phyloP scores from a whole-genome alignment of 164 flowering plant genomes.

The Macadamia tetraphylla region DNA sequence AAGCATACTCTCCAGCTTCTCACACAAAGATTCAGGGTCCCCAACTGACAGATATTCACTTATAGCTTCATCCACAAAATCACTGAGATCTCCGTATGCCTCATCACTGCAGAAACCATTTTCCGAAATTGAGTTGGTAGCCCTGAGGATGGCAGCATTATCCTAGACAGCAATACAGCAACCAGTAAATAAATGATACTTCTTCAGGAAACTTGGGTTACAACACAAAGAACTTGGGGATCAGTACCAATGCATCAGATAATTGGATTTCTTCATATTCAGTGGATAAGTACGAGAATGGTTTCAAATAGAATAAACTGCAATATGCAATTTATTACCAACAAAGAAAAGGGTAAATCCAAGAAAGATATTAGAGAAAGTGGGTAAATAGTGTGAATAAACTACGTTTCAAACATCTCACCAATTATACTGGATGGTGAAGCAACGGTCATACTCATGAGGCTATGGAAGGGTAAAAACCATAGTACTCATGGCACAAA shows the following conservation, averaged over 20 bases:
- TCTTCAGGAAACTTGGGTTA: neutral
- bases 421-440: neutral
- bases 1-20: constrained; percentile 52
- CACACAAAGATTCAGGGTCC: constrained; percentile 47
- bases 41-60: constrained; percentile 35
- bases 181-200: constrained; percentile 1
- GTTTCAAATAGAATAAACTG: neutral
- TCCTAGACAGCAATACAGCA: constrained; percentile 26
- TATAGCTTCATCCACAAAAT: constrained; percentile 39
- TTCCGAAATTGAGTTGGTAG: constrained; percentile 8
- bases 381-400: neutral
- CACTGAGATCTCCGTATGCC: constrained; percentile 19
- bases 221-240: neutral
- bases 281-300: no score
- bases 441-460: no score
- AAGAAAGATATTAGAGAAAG: neutral
- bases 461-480: no score
- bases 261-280: neutral
- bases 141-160: constrained; percentile 8
- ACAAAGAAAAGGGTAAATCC: neutral
- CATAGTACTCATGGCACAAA: no score
- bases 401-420: neutral
- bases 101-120: constrained; percentile 12
- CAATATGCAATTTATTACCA: neutral
- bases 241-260: neutral